Evolutionary conservation across 805 yeast species (phyloP).

Genomic region (Lipomyces kockii): DNA sequence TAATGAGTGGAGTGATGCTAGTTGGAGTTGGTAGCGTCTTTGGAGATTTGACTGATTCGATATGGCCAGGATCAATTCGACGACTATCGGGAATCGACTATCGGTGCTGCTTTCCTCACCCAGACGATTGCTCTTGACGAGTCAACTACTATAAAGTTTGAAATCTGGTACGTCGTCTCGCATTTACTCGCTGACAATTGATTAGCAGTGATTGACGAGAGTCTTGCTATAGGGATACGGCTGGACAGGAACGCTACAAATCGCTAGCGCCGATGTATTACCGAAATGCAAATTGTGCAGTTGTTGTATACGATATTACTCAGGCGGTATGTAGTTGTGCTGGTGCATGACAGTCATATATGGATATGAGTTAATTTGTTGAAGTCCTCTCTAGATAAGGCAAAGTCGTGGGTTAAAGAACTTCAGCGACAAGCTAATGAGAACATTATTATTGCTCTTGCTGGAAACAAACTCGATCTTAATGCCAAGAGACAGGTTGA

Average conservation of each 20-base stretch:
- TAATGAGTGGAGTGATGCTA: background rate
- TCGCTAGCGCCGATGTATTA: slow-evolving; percentile 84
- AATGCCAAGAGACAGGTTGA: slow-evolving; percentile 53
- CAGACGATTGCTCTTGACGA: slow-evolving; percentile 63
- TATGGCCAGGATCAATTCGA: slow-evolving; percentile 58
- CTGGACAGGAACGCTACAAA: slow-evolving; percentile 90
- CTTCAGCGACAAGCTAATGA: slow-evolving; percentile 78
- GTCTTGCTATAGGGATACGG: slow-evolving; percentile 74
- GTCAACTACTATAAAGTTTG: slow-evolving; percentile 53
- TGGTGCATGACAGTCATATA: background rate
- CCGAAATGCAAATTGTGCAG: slow-evolving; percentile 78
- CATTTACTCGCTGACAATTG: background rate
- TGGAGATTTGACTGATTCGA: background rate
- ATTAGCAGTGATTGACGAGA: background rate
- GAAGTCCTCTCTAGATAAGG: slow-evolving; percentile 71
- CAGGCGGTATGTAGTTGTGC: slow-evolving; percentile 46
- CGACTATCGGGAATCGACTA: slow-evolving; percentile 82
- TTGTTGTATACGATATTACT: slow-evolving; percentile 84
- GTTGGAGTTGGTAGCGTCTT: background rate
- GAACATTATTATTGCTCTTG: slow-evolving; percentile 77
- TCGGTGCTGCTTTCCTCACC: slow-evolving; percentile 98
- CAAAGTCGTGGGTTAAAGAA: slow-evolving; percentile 90
- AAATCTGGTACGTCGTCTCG: slow-evolving; percentile 49
- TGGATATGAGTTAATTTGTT: background rate
- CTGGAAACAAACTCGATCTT: slow-evolving; percentile 86